Base-by-base conservation (phyloP, 495 filamentous ascomycete species). In the Talaromyces liani region DNA sequence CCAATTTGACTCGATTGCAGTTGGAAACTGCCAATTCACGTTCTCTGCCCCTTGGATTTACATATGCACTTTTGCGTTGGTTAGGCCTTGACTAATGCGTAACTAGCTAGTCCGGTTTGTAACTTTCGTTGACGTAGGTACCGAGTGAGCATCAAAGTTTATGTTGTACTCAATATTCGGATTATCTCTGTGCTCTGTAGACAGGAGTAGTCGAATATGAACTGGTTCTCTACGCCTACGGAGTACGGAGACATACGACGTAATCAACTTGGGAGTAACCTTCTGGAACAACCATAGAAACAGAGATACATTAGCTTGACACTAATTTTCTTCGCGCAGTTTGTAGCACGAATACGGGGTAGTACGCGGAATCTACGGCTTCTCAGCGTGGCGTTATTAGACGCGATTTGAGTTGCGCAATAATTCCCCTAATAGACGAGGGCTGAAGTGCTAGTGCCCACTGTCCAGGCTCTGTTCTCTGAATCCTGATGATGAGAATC, bases 251-350 rank as follows among this genome's bases (percentile, higher is more conserved):
- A 31, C 29, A 18, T 45, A 45, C 41, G 41, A 18, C 41, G 14
- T 45, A 45, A 45, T 45, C n/a, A n/a, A 45, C 14, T 45, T 6
- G 3, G 41, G 14, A 49, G 16, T 49, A 20, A 49, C 18, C 45
- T 55, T 55, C 51, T 55, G 51, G 51, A 55, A 55, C 22, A 55
- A 29, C 51, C 24, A 55, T 55, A 16, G 51, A 55, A 55, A 55
- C 16, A 14, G 51, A 54, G 51, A 54, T 27, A 54, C 22, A 27
- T 29, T 55, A 55, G 51, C 51, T 20, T 55, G 51, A 2, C 7
- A 25, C 51, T 55, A 55, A 29, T 29, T 29, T 31, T 9, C 45
- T 20, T 41, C 14, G 29, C 41, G 45, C 18, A 3, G 18, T 49
- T 20, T 9, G n/a, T 49, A 49, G 45, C 45, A 49, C 45, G 45